Conservation (phyloP, 2,329 filamentous ascomycete species). For the Botrytis porri region DNA sequence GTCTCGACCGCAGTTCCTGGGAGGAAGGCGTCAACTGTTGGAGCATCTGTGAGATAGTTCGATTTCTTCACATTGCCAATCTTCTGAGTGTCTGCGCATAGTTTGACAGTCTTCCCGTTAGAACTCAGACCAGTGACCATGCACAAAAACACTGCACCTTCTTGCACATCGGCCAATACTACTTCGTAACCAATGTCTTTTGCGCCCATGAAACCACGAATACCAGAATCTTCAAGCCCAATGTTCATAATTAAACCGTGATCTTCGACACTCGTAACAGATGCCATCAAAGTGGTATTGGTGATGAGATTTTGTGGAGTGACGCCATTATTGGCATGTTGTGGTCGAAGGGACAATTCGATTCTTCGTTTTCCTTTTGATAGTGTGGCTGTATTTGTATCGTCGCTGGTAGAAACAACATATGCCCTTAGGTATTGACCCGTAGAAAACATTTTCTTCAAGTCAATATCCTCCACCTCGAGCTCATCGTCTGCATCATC, state of each 20-base stretch:
- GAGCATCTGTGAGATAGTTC: conserved; percentile 68
- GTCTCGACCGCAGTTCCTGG: conserved; percentile 90
- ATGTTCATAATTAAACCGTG: conserved; percentile 93
- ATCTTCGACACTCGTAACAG: conserved; percentile 89
- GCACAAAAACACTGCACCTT: conserved; percentile 82
- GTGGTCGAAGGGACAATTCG: conserved; percentile 80
- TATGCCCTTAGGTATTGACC: conserved; percentile 87
- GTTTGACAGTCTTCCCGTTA: conserved; percentile 80
- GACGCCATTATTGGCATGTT: conserved; percentile 73
- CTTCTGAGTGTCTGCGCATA: conserved; percentile 71
- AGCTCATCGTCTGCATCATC: conserved; percentile 55
- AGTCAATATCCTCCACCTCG: conserved; percentile 60
- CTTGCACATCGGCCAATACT: conserved; percentile 66
- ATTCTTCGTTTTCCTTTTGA: conserved; percentile 70
- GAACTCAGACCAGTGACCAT: conserved; percentile 71
- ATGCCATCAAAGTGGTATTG: conserved; percentile 80
- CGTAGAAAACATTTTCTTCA: conserved; percentile 71
- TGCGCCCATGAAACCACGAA: conserved; percentile 81
- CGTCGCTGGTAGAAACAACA: conserved; percentile 74
- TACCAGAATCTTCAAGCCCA: conserved; percentile 63
- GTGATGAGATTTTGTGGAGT: conserved; percentile 68
- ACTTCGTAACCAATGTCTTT: conserved; percentile 71
- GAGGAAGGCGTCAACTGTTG: conserved; percentile 84
- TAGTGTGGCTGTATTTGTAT: conserved; percentile 45
- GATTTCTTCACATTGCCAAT: conserved; percentile 64